Conservation (phyloP, 2,329 filamentous ascomycete species). For the Penicillium brevicompactum region DNA sequence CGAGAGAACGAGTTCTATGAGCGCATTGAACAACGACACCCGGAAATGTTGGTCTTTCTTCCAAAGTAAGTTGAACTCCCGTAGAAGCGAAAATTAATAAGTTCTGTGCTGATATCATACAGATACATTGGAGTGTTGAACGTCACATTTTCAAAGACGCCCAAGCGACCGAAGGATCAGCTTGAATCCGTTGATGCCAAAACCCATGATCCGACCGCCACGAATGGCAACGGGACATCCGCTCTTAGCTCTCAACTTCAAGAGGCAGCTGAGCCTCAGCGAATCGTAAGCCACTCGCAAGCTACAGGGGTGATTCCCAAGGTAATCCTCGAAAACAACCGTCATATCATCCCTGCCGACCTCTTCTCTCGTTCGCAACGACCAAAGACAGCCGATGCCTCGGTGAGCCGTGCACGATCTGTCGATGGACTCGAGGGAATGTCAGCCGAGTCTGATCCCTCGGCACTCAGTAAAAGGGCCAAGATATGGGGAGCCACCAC, state of each 20-base stretch:
- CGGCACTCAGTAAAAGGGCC: conserved; percentile 49
- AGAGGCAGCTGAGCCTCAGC: conserved; percentile 39
- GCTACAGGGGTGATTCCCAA: conserved; percentile 76
- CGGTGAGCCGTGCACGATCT: conserved; percentile 23
- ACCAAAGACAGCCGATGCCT: conserved; percentile 38
- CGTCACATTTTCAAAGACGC: conserved; percentile 86
- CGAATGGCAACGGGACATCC: conserved; percentile 17
- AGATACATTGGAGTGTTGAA: conserved; percentile 98
- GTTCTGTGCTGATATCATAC: conserved; percentile 19
- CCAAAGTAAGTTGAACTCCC: conserved; percentile 64
- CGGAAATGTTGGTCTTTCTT: conserved; percentile 84
- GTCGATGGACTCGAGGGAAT: conserved; percentile 22
- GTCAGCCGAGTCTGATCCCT: conserved; percentile 19
- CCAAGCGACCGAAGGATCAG: conserved; percentile 59
- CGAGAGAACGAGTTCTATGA: conserved; percentile 99
- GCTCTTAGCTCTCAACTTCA: conserved; percentile 14
- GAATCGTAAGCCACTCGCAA: conserved; percentile 74
- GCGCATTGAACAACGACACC: conserved; percentile 86
- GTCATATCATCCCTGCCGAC: conserved; percentile 86
- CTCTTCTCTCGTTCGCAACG: conserved; percentile 67
- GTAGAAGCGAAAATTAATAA: background rate
- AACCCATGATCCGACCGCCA: conserved; percentile 10
- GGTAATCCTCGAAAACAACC: conserved; percentile 91
- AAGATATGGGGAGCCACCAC: conserved; percentile 85
- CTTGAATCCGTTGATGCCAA: conserved; percentile 18